A percentile compares a stretch with the other conserved stretches of the same genome.
phyloP scores from a whole-genome alignment of 164 flowering plant genomes.

The Berberis thunbergii region DNA sequence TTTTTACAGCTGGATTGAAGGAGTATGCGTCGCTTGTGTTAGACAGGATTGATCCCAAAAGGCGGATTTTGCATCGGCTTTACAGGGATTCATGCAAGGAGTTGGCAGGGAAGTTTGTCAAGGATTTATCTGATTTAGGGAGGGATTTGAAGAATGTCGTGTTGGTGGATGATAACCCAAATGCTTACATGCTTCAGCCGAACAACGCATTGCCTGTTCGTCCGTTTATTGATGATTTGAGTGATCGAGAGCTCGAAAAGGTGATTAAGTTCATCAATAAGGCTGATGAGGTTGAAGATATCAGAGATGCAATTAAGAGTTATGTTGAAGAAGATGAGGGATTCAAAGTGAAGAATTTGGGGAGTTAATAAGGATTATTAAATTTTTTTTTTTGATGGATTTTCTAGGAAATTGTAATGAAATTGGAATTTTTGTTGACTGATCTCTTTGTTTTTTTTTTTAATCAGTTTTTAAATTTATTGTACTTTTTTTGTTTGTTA shows the following conservation, averaged over 20 bases:
- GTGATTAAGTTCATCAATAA: constrained; percentile 39
- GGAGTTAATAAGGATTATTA: not conserved
- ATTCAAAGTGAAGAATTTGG: not conserved
- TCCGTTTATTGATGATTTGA: constrained; percentile 52
- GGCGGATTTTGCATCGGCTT: constrained; percentile 50
- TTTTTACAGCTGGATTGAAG: constrained; percentile 75
- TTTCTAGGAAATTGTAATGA: not conserved
- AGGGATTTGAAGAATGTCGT: constrained; percentile 60
- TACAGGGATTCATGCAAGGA: constrained; percentile 73
- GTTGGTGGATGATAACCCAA: constrained; percentile 80
- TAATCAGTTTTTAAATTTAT: too few relatives aligned
- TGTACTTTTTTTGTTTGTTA: too few relatives aligned
- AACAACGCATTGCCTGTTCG: constrained; percentile 58
- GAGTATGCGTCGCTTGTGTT: constrained; percentile 77
- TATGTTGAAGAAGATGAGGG: constrained; percentile 6
- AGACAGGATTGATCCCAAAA: constrained; percentile 43
- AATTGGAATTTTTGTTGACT: too few relatives aligned
- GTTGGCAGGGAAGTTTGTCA: constrained; percentile 55
- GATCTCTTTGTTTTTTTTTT: too few relatives aligned
- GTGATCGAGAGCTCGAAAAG: constrained; percentile 48
- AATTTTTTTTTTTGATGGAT: not conserved
- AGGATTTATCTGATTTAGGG: constrained; percentile 66
- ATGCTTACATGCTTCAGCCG: constrained; percentile 49
- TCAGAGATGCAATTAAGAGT: constrained; percentile 56
- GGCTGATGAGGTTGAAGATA: constrained; percentile 39